These are phyloP conservation scores for Artemisia princeps DNA, from an alignment of 140 eudicot species.

Conservation along the genomic window DNA sequence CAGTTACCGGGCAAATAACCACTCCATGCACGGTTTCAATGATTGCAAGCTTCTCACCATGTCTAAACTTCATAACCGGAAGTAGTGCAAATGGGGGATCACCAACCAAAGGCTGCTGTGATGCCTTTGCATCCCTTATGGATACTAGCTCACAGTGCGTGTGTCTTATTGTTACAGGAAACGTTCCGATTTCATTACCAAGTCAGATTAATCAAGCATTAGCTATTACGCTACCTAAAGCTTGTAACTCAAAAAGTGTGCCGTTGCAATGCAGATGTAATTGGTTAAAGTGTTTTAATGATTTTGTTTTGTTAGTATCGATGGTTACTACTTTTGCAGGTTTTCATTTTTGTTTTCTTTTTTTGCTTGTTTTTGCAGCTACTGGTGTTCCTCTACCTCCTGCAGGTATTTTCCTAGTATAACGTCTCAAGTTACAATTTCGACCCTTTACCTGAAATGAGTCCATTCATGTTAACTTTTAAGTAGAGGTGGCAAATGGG, in stretches of 20 bases:
- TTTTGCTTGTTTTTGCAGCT: conserved; percentile 46
- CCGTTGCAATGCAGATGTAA: conserved; percentile 73
- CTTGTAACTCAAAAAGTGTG: conserved; percentile 42
- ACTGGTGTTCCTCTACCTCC: conserved; percentile 58
- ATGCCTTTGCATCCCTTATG: conserved; percentile 40
- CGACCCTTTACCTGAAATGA: background rate
- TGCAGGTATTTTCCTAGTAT: conserved; percentile 42
- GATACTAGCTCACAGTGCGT: conserved; percentile 44
- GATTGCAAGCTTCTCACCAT: conserved; percentile 55
- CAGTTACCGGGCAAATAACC: conserved; percentile 46
- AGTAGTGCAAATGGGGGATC: conserved; percentile 56
- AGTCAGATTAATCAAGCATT: conserved; percentile 36
- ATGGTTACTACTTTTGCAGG: background rate
- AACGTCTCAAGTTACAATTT: too few species aligned
- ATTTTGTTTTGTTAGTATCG: background rate
- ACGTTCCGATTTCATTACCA: conserved; percentile 57
- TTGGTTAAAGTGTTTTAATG: background rate
- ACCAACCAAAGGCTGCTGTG: conserved; percentile 57
- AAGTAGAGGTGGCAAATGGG: background rate
- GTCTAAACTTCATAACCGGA: conserved; percentile 57
- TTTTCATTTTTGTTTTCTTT: background rate
- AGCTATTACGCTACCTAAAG: conserved; percentile 60
- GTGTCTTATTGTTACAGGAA: conserved; percentile 73
- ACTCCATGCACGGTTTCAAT: conserved; percentile 55
- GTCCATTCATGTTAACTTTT: background rate